Conservation (phyloP, 2,329 filamentous ascomycete species). For the Alternaria gansuensis region DNA sequence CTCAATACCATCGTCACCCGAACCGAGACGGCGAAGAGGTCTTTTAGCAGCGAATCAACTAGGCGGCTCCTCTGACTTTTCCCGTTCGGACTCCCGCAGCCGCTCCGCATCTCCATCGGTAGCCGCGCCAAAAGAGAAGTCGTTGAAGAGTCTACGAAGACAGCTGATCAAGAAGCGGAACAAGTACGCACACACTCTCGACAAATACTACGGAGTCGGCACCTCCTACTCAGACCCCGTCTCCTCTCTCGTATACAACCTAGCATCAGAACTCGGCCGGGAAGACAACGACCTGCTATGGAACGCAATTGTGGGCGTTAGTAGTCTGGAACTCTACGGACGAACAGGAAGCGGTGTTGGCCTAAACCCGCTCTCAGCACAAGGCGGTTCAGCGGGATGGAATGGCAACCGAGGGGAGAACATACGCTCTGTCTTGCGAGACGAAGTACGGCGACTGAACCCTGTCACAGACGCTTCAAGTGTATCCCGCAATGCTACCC, state of each 20-base stretch:
- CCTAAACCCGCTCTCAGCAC: conserved; percentile 64
- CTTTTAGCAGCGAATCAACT: conserved; percentile 53
- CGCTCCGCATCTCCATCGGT: conserved; percentile 49
- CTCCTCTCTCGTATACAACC: conserved; percentile 90
- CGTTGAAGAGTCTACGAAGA: conserved; percentile 74
- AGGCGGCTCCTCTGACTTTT: conserved; percentile 52
- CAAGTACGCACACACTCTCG: conserved; percentile 78
- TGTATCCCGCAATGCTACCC: conserved; percentile 66
- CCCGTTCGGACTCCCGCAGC: conserved; percentile 52
- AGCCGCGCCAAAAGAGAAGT: conserved; percentile 65
- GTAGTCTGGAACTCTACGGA: conserved; percentile 91
- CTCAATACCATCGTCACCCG: conserved; percentile 73
- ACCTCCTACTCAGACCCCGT: conserved; percentile 95
- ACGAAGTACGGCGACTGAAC: conserved; percentile 93
- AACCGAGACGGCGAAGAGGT: conserved; percentile 68
- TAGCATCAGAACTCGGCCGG: conserved; percentile 91
- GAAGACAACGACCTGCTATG: conserved; percentile 97
- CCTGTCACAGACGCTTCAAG: conserved; percentile 70
- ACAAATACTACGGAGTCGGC: conserved; percentile 85
- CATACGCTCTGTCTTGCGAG: conserved; percentile 84
- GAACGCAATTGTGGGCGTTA: conserved; percentile 93
- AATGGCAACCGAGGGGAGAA: conserved; percentile 82
- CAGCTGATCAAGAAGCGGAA: conserved; percentile 77
- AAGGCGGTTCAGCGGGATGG: conserved; percentile 72
- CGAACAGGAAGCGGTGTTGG: conserved; percentile 83